Evolutionary conservation across 176 grass and related monocot species (phyloP).

Genomic region (Oryza meridionalis): DNA sequence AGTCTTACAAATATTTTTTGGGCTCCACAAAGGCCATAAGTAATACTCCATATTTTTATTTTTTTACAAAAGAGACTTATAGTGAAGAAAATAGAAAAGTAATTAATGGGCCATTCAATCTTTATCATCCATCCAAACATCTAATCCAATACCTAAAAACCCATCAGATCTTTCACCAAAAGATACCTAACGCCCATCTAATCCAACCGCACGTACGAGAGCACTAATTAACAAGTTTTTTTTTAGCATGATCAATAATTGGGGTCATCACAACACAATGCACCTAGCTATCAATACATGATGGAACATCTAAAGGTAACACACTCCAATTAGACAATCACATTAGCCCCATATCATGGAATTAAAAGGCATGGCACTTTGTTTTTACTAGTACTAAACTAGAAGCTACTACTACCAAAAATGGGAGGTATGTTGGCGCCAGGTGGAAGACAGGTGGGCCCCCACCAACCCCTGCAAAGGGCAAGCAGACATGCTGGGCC

Average conservation of each 20-base stretch:
- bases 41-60: too few species aligned
- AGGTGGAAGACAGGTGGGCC: slow-evolving; percentile 4
- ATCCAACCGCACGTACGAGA: background rate
- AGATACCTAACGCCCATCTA: background rate
- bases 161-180: background rate
- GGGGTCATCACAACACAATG: background rate
- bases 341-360: background rate
- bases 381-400: background rate
- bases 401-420: background rate
- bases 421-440: background rate
- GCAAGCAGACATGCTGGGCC: slow-evolving; percentile 12
- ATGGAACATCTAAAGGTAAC: background rate
- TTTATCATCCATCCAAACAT: background rate
- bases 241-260: background rate
- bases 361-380: background rate
- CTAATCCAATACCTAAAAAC: background rate
- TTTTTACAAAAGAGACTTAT: too few species aligned
- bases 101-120: background rate
- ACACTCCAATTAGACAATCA: background rate
- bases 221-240: background rate
- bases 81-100: background rate
- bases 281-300: background rate
- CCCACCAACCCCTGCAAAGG: background rate
- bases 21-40: too few species aligned
- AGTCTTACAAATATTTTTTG: too few species aligned